Conservation (phyloP, 768 basidiomycete genomes). For the Rhodotorula sphaerocarpa region DNA sequence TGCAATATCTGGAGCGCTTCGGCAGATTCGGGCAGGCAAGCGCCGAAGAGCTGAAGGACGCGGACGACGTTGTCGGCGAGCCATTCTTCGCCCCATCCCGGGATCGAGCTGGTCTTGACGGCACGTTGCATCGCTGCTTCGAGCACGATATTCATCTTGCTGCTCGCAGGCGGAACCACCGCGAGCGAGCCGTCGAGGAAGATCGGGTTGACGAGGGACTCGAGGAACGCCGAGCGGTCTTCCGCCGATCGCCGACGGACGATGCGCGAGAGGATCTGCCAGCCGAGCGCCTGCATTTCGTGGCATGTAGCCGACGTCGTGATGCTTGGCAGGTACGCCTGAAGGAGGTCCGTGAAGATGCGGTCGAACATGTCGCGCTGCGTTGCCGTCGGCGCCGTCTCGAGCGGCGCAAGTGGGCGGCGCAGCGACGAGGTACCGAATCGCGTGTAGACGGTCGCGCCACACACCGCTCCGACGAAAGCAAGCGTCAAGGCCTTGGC, state of each 20-base stretch:
- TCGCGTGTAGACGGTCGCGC: conserved; percentile 14
- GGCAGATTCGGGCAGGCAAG: neutral
- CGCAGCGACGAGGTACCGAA: neutral
- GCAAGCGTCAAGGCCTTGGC: conserved; percentile 23
- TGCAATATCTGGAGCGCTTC: neutral
- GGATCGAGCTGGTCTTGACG: neutral
- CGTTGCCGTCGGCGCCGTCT: neutral
- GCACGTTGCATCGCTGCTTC: conserved; percentile 7
- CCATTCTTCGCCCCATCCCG: conserved; percentile 21
- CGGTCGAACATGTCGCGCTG: conserved; percentile 12
- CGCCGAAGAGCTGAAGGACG: conserved; percentile 11
- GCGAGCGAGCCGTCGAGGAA: conserved; percentile 15
- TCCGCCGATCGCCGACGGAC: neutral
- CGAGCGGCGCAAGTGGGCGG: neutral
- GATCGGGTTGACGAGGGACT: conserved; percentile 27
- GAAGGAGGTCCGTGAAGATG: neutral
- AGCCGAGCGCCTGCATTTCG: neutral
- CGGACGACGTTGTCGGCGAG: neutral
- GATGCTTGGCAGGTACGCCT: neutral
- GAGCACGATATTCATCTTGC: neutral
- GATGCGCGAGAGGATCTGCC: conserved; percentile 16
- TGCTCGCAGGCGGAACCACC: neutral
- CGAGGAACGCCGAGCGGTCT: conserved; percentile 7
- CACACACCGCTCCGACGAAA: neutral
- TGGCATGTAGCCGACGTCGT: neutral